Percentiles rank a stretch among this genome's conserved stretches.
phyloP scores from a whole-genome alignment of 2,329 filamentous ascomycete species.

The Aspergillus brunneoviolaceus region DNA sequence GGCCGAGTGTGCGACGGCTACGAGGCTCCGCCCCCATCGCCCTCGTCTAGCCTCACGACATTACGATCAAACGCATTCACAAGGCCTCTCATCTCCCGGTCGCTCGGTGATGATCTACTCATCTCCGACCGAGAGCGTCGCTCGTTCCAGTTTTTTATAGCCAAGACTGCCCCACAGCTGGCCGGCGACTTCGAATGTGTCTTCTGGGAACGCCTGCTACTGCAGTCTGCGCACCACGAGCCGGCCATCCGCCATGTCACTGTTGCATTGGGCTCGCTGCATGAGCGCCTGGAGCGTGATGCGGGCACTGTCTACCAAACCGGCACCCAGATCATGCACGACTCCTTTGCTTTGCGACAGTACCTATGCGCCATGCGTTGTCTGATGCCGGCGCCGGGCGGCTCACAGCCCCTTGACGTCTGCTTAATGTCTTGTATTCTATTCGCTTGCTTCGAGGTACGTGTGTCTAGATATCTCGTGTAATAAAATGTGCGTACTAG shows the following conservation, averaged over 20 bases:
- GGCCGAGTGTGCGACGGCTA: background rate
- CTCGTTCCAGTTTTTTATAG: background rate
- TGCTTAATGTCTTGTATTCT: background rate
- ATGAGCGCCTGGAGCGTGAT: background rate
- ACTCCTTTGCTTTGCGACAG: background rate
- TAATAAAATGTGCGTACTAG: background rate
- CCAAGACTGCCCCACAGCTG: background rate
- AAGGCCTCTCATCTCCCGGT: background rate
- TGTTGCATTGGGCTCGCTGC: background rate
- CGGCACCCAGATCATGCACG: background rate
- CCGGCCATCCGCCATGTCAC: slow-evolving; percentile 1
- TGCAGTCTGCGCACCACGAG: slow-evolving; percentile 1
- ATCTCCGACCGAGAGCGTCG: background rate
- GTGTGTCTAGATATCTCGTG: background rate
- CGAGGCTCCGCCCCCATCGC: background rate
- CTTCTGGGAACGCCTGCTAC: background rate
- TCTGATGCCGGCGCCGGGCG: background rate
- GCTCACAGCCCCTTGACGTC: background rate
- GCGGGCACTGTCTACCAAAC: background rate
- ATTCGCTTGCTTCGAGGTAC: background rate
- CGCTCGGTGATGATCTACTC: background rate
- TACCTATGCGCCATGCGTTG: background rate
- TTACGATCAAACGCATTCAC: background rate
- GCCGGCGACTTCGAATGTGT: slow-evolving; percentile 1
- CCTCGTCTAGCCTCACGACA: background rate